These are phyloP conservation scores for Irpex rosettiformis DNA, from an alignment of 1,284 basidiomycete species.

Conservation along the genomic window DNA sequence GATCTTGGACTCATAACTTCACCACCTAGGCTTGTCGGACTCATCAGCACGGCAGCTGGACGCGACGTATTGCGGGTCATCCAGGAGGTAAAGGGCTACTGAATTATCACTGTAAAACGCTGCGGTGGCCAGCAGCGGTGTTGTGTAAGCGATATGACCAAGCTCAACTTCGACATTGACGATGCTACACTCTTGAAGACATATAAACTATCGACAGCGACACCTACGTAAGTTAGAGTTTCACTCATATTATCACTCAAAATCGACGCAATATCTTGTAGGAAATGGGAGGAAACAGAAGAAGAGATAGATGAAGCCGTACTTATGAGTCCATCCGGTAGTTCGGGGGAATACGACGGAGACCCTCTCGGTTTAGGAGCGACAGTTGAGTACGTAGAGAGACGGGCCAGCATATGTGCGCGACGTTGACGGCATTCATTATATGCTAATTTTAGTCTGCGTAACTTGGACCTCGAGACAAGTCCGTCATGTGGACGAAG, in stretches of 20 bases:
- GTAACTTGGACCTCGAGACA: constrained; percentile 68
- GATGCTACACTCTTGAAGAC: constrained; percentile 72
- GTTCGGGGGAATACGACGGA: constrained; percentile 49
- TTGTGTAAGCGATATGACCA: constrained; percentile 20
- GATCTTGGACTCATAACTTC: background rate
- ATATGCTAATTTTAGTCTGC: constrained; percentile 51
- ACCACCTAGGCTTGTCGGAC: background rate
- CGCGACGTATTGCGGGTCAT: background rate
- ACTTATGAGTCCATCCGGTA: constrained; percentile 50
- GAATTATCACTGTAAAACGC: background rate
- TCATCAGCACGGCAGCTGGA: background rate
- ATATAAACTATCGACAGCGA: constrained; percentile 60
- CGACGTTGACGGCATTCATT: constrained; percentile 6
- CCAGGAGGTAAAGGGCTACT: background rate
- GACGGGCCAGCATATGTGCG: constrained; percentile 1
- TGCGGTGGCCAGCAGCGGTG: background rate
- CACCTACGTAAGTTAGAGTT: constrained; percentile 53
- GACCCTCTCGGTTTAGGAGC: constrained; percentile 70
- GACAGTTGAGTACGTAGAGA: constrained; percentile 52
- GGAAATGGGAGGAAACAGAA: constrained; percentile 80
- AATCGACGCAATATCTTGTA: constrained; percentile 23
- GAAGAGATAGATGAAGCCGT: constrained; percentile 71
- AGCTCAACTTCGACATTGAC: constrained; percentile 64
- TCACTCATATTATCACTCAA: background rate
- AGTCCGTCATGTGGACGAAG: constrained; percentile 39